phyloP scores from a whole-genome alignment of 2,329 filamentous ascomycete species.

The Hypoxylon sp. region DNA sequence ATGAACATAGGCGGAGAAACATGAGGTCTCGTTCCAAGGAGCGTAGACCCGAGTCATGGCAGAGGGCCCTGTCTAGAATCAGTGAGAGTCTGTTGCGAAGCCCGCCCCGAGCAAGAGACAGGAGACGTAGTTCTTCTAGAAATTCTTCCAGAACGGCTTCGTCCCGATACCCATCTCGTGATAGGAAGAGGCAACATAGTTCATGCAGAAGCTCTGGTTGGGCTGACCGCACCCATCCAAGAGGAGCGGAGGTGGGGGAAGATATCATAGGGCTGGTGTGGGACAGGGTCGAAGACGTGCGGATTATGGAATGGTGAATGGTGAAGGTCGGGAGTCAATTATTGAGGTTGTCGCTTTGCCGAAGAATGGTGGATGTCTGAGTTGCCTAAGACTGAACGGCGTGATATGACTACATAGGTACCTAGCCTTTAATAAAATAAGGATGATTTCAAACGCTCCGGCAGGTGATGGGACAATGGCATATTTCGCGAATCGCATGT shows the following conservation, averaged over 20 bases:
- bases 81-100: neutral
- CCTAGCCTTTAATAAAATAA: neutral
- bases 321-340: neutral
- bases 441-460: neutral
- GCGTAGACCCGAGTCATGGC: neutral
- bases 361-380: neutral
- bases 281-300: neutral
- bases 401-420: neutral
- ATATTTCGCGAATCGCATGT: neutral
- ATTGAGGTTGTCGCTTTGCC: neutral
- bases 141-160: neutral
- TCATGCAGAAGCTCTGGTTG: neutral
- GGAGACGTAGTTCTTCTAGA: neutral
- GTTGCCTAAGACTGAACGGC: neutral
- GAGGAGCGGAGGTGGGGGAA: neutral
- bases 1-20: neutral
- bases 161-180: neutral
- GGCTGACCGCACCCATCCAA: neutral
- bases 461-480: neutral
- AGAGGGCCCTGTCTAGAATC: neutral
- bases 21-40: neutral
- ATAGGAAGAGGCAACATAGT: neutral
- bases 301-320: neutral
- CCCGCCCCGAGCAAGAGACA: neutral
- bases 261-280: neutral